These are phyloP conservation scores for Lagerstroemia speciosa DNA, from an alignment of 345 rosid genomes.

Conservation along the genomic window DNA sequence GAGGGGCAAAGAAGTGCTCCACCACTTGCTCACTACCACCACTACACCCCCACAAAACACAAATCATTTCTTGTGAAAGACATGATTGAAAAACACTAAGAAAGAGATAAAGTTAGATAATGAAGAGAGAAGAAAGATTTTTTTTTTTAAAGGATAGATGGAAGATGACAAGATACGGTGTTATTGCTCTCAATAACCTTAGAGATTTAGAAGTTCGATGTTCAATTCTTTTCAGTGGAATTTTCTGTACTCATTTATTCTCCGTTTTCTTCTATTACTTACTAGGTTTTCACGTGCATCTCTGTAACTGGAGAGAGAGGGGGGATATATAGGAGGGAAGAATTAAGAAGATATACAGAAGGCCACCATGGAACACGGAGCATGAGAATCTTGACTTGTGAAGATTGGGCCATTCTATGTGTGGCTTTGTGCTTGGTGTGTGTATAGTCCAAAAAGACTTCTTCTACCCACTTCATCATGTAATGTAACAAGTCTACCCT, in stretches of 20 bases:
- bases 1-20: conserved; percentile 15
- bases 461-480: neutral
- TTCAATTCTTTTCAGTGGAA: too few relatives aligned
- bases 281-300: too few relatives aligned
- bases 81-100: conserved; percentile 3
- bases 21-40: conserved; percentile 12
- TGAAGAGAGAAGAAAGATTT: too few relatives aligned
- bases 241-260: too few relatives aligned
- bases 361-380: conserved; percentile 13
- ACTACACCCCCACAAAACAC: neutral
- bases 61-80: conserved; percentile 8
- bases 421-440: neutral
- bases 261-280: too few relatives aligned
- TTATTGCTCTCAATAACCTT: too few relatives aligned
- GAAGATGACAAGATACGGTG: too few relatives aligned
- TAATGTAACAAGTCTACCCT: neutral
- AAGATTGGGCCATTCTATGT: neutral
- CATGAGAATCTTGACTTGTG: conserved; percentile 19
- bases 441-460: neutral
- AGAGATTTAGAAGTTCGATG: too few relatives aligned
- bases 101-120: neutral
- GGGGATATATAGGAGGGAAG: neutral
- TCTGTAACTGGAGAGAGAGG: neutral
- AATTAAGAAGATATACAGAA: neutral
- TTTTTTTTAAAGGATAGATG: too few relatives aligned